phyloP scores from a whole-genome alignment of 1,284 basidiomycete genomes.

The Lentinula novae-zelandiae region DNA sequence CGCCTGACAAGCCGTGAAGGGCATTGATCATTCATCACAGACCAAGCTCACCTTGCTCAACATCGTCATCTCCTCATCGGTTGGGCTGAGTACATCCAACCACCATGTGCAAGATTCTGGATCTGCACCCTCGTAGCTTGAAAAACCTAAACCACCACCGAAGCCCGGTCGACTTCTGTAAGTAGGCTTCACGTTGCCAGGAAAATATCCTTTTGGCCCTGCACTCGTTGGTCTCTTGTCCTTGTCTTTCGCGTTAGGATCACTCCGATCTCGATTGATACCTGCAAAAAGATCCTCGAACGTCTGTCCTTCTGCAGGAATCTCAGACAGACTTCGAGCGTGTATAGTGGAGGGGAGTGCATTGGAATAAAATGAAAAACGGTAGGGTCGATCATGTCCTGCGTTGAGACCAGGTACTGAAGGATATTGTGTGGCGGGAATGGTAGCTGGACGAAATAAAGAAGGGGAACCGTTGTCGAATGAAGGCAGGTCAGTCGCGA shows the following conservation, averaged over 20 bases:
- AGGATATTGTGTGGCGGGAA: not conserved
- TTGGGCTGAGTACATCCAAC: slow-evolving; percentile 93
- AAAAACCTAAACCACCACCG: not conserved
- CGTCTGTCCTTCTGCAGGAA: slow-evolving; percentile 90
- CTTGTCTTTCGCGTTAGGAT: not conserved
- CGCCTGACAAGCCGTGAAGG: slow-evolving; percentile 50
- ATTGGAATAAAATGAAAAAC: slow-evolving; percentile 99
- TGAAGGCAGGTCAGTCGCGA: not conserved
- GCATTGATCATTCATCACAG: not conserved
- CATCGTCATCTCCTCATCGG: slow-evolving; percentile 98
- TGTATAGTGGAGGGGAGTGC: slow-evolving; percentile 92
- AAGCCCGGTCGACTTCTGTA: slow-evolving; percentile 5
- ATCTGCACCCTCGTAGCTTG: slow-evolving; percentile 3
- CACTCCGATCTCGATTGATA: slow-evolving; percentile 13
- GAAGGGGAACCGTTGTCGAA: slow-evolving; percentile 13
- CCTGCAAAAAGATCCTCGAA: slow-evolving; percentile 92
- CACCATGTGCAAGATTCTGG: slow-evolving; percentile 80
- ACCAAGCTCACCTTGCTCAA: slow-evolving; percentile 71
- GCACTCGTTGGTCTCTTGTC: not conserved
- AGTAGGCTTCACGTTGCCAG: slow-evolving; percentile 7
- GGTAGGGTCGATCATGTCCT: slow-evolving; percentile 88
- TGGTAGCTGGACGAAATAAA: slow-evolving; percentile 11
- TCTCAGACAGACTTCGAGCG: slow-evolving; percentile 87
- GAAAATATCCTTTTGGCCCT: slow-evolving; percentile 7
- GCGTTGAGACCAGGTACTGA: slow-evolving; percentile 24